Base-by-base conservation (phyloP, 2,329 filamentous ascomycete genomes). In the Rachicladosporium sp. region DNA sequence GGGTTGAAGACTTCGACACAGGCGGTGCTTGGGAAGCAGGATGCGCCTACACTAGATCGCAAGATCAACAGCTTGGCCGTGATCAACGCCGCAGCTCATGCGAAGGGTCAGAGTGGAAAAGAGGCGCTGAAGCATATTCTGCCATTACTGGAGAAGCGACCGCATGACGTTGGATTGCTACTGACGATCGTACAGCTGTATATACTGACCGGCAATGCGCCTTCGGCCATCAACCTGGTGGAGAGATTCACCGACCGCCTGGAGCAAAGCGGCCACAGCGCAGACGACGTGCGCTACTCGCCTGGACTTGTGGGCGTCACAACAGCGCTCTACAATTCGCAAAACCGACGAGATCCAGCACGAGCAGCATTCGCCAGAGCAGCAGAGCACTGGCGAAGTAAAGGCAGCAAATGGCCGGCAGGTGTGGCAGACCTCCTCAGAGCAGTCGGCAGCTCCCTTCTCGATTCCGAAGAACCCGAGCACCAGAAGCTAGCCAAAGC, bases 161-260 rank as follows among this genome's bases (percentile, higher is more conserved):
- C 87, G 0, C 75, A 76, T 43, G 86, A 95, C 55, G 67, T 94
- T 13, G 89, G 88, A 1, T 69, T 95, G 3, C 65, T 84, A 15
- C 67, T 95, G 31, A 87, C 84, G 7, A 73, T 86, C 41, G 71
- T 89, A 7, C 87, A 95, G 58, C 72, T 94, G 33, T 87, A 93
- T 55, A 68, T 91, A 10, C 69, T 78, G 37, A 74, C 71, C 31
- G 75, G 79, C 35, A 86, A 89, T 55, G 70, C 76, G 21, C 79
- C 74, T 23, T 78, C 81, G 3, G 89, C 89, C 4, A 74, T 87
- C 29, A 67, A 71, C n/a, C 68, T 85, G 4, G 67, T 95, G 2
- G 82, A 93, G 55, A 66, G 73, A 1, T 88, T 91, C 55, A 73
- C 94, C 40, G 72, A 72, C 45, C 73, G 73, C 7, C 69, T 94